Evolutionary conservation across 2,329 filamentous ascomycete species (phyloP).

Genomic region (Aspergillus ustus): DNA sequence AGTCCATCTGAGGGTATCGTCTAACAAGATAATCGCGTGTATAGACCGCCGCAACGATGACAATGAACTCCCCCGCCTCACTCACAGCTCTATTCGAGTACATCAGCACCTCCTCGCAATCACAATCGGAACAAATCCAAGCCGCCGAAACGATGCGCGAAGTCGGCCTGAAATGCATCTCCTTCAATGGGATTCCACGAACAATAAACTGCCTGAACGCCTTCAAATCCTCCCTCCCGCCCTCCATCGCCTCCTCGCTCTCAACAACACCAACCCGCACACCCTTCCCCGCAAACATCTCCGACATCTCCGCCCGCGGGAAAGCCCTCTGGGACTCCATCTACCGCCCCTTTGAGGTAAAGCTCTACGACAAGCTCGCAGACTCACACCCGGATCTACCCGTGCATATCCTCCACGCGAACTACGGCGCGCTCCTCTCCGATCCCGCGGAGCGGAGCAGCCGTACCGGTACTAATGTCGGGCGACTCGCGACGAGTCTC

Average conservation of each 20-base stretch:
- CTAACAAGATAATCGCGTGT: too few relatives aligned
- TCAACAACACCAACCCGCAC: slow-evolving; percentile 61
- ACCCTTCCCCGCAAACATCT: slow-evolving; percentile 59
- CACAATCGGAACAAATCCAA: slow-evolving; percentile 32
- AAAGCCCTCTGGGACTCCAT: slow-evolving; percentile 74
- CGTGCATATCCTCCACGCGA: slow-evolving; percentile 74
- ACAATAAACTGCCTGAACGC: slow-evolving; percentile 81
- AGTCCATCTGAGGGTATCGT: too few relatives aligned
- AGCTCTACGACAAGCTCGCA: slow-evolving; percentile 72
- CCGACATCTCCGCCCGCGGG: slow-evolving; percentile 62
- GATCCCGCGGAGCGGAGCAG: slow-evolving; percentile 63
- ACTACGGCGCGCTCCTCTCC: slow-evolving; percentile 75
- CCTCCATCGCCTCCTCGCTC: slow-evolving; percentile 58
- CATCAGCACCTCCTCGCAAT: slow-evolving; percentile 37
- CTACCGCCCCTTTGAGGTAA: slow-evolving; percentile 74
- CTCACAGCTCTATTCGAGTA: slow-evolving; percentile 65
- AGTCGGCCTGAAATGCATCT: slow-evolving; percentile 53
- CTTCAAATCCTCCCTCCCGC: slow-evolving; percentile 68
- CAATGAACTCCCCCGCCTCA: slow-evolving; percentile 81
- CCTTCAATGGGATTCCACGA: slow-evolving; percentile 68
- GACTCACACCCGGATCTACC: slow-evolving; percentile 81
- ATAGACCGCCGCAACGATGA: slow-evolving; percentile 84
- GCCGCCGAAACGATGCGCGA: slow-evolving; percentile 49
- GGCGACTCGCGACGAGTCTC: slow-evolving; percentile 72
- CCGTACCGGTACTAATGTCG: slow-evolving; percentile 61